Conservation (phyloP, 768 basidiomycete genomes). For the Austroboletus eburneus region DNA sequence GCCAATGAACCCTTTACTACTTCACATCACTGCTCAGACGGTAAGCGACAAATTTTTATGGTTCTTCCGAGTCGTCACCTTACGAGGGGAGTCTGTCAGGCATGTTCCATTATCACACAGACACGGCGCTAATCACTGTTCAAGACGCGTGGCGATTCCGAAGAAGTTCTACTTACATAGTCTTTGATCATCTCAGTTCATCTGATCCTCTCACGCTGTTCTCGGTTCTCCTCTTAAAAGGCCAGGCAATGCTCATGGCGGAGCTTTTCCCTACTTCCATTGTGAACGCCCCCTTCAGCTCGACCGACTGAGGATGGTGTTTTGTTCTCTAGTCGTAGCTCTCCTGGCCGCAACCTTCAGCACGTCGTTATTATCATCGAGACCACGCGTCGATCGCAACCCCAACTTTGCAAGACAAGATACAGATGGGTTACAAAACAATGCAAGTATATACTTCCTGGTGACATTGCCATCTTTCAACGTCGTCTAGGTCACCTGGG, state of each 20-base stretch:
- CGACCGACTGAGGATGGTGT: constrained; percentile 2
- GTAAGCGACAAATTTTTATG: too few relatives aligned
- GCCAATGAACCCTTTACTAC: too few relatives aligned
- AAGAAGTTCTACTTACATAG: too few relatives aligned
- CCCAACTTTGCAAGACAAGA: constrained; percentile 14
- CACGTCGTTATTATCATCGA: constrained; percentile 11
- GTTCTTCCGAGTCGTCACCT: too few relatives aligned
- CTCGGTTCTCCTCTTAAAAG: too few relatives aligned
- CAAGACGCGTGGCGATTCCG: too few relatives aligned
- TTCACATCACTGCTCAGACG: too few relatives aligned
- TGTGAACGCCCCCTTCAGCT: neutral
- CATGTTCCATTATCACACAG: too few relatives aligned
- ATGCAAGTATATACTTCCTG: constrained; percentile 4
- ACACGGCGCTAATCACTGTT: too few relatives aligned
- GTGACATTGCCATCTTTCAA: neutral
- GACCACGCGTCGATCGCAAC: constrained; percentile 5
- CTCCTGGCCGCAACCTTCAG: constrained; percentile 11
- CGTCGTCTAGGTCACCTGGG: constrained; percentile 47
- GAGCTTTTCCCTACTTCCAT: neutral
- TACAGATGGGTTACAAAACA: constrained; percentile 14
- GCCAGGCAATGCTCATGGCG: neutral
- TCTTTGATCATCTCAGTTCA: neutral
- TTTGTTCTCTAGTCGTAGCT: constrained; percentile 6
- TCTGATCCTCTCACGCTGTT: neutral
- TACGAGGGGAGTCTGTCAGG: too few relatives aligned